Percentiles rank a stretch among this genome's conserved stretches.
Evolutionary conservation across 2,329 filamentous ascomycete species (phyloP).

Genomic region (Ascochyta pisi): DNA sequence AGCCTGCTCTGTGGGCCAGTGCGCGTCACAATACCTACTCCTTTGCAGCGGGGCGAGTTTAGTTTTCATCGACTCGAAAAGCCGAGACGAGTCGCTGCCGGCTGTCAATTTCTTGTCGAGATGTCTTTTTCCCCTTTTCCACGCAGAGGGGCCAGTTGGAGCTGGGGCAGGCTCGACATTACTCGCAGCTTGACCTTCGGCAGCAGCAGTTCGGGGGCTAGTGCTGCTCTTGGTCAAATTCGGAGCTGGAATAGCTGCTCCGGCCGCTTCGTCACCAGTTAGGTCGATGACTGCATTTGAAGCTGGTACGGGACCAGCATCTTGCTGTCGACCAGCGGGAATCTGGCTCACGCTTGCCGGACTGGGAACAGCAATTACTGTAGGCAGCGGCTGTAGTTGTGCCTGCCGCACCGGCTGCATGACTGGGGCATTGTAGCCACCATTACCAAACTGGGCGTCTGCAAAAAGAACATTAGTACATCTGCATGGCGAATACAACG

Average conservation of each 20-base stretch:
- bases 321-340: neutral
- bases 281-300: too few relatives aligned
- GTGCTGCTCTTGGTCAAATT: too few relatives aligned
- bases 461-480: neutral
- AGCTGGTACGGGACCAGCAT: too few relatives aligned
- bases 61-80: constrained; percentile 1
- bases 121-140: neutral
- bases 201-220: neutral
- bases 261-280: too few relatives aligned
- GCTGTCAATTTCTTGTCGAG: neutral
- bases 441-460: neutral
- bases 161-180: neutral
- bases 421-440: neutral
- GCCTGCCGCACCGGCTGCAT: neutral
- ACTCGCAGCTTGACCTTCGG: neutral
- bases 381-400: neutral
- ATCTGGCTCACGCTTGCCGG: neutral
- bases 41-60: neutral
- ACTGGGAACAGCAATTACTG: neutral
- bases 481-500: neutral
- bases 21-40: neutral
- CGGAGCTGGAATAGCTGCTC: too few relatives aligned
- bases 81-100: neutral
- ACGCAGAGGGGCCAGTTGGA: neutral
- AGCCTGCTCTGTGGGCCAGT: constrained; percentile 1